Percentiles rank a stretch among this genome's conserved stretches.
These are phyloP conservation scores for Amaranthus hypochondriacus DNA, from an alignment of 148 eudicot species.

Conservation along the genomic window DNA sequence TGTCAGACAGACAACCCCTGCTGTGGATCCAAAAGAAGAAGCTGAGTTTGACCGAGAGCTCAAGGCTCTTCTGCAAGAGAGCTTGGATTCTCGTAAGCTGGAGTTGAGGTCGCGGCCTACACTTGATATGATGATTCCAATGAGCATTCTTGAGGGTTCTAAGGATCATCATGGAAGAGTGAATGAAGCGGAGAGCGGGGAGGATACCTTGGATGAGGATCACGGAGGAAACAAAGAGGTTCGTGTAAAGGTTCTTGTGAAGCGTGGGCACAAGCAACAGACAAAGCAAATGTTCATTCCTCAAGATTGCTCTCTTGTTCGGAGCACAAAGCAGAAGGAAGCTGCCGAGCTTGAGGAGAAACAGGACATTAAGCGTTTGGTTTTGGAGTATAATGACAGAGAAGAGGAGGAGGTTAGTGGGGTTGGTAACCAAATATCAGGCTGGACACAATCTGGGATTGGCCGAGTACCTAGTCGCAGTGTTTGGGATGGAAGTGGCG, in stretches of 20 bases:
- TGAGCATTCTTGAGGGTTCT: slow-evolving; percentile 71
- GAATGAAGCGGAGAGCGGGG: slow-evolving; percentile 76
- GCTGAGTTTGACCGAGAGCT: slow-evolving; percentile 91
- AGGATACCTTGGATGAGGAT: slow-evolving; percentile 79
- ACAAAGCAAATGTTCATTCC: slow-evolving; percentile 87
- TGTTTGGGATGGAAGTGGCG: slow-evolving; percentile 68
- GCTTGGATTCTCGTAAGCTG: slow-evolving; percentile 86
- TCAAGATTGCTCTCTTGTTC: slow-evolving; percentile 83
- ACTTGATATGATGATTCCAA: slow-evolving; percentile 85
- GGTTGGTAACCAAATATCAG: slow-evolving; percentile 38
- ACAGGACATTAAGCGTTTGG: slow-evolving; percentile 88
- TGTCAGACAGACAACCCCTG: slow-evolving; percentile 64
- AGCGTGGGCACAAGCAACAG: slow-evolving; percentile 94
- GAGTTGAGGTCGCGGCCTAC: slow-evolving; percentile 82
- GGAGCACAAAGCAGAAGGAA: slow-evolving; percentile 90
- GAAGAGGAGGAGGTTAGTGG: slow-evolving; percentile 91
- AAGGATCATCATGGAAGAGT: slow-evolving; percentile 71
- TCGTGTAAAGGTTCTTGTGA: slow-evolving; percentile 82
- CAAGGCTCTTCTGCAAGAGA: slow-evolving; percentile 94
- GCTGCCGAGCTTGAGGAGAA: slow-evolving; percentile 98
- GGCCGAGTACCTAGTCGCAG: slow-evolving; percentile 48
- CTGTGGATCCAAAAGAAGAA: slow-evolving; percentile 72
- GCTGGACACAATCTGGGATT: slow-evolving; percentile 59
- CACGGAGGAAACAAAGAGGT: slow-evolving; percentile 71
- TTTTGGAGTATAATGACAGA: slow-evolving; percentile 91